A percentile compares a stretch with the other conserved stretches of the same genome.
phyloP scores from a whole-genome alignment of 2,329 filamentous ascomycete genomes.

The Massarina eburnea region DNA sequence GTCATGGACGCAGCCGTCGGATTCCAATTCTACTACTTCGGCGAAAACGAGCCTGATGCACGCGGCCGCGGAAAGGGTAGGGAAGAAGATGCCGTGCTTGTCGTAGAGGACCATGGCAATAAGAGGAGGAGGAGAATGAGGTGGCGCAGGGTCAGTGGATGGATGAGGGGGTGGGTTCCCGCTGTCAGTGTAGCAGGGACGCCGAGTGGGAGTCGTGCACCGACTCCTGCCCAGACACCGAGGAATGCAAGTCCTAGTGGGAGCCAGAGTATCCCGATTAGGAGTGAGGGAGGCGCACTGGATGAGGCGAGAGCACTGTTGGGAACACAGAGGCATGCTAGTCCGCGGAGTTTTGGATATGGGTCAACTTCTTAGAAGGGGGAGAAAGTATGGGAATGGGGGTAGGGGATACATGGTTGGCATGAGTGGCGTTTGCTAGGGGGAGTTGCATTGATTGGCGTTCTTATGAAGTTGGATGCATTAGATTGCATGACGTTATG shows the following conservation, averaged over 20 bases:
- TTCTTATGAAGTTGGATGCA: background rate
- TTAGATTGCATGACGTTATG: background rate
- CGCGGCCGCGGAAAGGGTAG: conserved; percentile 14
- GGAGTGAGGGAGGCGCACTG: conserved; percentile 22
- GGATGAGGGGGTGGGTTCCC: conserved; percentile 69
- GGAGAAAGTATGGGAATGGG: background rate
- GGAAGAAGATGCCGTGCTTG: conserved; percentile 49
- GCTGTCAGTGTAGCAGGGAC: conserved; percentile 46
- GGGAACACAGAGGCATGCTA: conserved; percentile 34
- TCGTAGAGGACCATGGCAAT: conserved; percentile 42
- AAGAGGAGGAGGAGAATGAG: conserved; percentile 45
- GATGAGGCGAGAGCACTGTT: conserved; percentile 42
- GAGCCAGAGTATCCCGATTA: conserved; percentile 29
- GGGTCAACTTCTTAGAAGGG: conserved; percentile 13
- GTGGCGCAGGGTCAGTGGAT: conserved; percentile 62
- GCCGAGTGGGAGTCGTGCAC: conserved; percentile 29
- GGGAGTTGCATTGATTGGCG: background rate
- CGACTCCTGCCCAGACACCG: conserved; percentile 28
- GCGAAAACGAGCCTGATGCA: conserved; percentile 38
- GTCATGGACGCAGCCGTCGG: conserved; percentile 64
- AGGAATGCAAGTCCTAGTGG: conserved; percentile 10
- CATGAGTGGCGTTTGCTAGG: background rate
- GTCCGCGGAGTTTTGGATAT: conserved; percentile 40
- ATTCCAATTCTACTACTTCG: conserved; percentile 64
- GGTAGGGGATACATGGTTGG: background rate